Conservation (phyloP, 2,329 filamentous ascomycete species). For the Sclerotinia glacialis region DNA sequence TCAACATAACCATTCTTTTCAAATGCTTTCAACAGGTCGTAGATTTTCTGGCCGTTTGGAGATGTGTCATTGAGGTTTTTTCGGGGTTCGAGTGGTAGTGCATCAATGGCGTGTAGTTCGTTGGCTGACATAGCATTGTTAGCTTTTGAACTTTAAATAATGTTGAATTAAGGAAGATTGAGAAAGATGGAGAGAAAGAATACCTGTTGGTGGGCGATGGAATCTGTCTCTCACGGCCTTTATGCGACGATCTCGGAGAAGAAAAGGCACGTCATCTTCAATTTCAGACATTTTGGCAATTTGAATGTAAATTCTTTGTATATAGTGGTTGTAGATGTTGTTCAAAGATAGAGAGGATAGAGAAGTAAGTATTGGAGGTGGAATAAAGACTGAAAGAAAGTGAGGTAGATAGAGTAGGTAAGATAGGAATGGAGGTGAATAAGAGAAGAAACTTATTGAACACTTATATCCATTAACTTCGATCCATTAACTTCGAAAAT, state of each 20-base stretch:
- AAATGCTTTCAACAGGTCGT: slow-evolving; percentile 15
- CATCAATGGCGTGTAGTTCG: slow-evolving; percentile 17
- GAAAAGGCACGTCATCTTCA: not conserved
- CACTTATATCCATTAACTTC: too few relatives aligned
- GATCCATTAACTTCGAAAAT: not conserved
- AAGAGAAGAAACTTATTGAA: too few relatives aligned
- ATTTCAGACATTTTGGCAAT: not conserved
- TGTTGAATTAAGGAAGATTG: too few relatives aligned
- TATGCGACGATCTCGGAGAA: slow-evolving; percentile 8
- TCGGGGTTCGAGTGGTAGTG: slow-evolving; percentile 1
- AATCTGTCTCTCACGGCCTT: slow-evolving; percentile 8
- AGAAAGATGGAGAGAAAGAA: not conserved
- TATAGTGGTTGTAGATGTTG: not conserved
- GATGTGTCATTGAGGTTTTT: slow-evolving; percentile 21
- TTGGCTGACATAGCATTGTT: not conserved
- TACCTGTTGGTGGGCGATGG: slow-evolving; percentile 9
- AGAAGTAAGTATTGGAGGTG: not conserved
- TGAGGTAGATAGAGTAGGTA: not conserved
- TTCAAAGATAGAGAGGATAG: not conserved
- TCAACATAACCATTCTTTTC: slow-evolving; percentile 16
- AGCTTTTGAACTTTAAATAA: not conserved
- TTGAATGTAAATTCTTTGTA: not conserved
- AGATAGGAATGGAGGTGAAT: too few relatives aligned
- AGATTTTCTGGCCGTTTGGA: slow-evolving; percentile 18
- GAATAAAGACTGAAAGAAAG: not conserved